Conservation (phyloP, 2,329 filamentous ascomycete species). For the Sporothrix brasiliensis region DNA sequence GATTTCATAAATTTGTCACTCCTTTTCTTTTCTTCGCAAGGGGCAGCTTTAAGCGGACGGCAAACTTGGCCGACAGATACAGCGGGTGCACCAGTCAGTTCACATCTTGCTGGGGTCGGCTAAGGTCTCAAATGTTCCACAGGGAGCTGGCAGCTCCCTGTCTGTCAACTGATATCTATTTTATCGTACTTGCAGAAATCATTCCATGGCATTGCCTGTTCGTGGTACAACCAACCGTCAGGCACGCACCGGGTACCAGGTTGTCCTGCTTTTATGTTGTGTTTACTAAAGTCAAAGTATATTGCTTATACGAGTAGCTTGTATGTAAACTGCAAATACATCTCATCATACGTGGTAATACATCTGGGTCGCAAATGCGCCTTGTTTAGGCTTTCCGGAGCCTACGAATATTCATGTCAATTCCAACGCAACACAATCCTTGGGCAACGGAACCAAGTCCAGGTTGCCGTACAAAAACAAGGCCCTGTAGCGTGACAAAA, state of each 20-base stretch:
- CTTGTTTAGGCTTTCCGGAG: neutral
- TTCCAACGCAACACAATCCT: neutral
- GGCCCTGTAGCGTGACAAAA: conserved; percentile 2
- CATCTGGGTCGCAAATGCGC: neutral
- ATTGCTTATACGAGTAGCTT: conserved; percentile 10
- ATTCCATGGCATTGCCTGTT: neutral
- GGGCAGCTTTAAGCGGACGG: conserved; percentile 24
- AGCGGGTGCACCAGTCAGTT: too few relatives aligned
- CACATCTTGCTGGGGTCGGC: neutral
- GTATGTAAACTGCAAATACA: neutral
- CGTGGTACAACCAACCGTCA: conserved; percentile 12
- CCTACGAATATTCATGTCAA: neutral
- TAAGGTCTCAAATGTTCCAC: neutral
- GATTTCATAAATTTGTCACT: conserved; percentile 5
- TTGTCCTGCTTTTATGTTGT: neutral
- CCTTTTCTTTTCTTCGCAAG: neutral
- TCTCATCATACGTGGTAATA: too few relatives aligned
- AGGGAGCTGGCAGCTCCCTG: neutral
- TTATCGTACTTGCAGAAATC: neutral
- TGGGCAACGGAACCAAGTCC: conserved; percentile 13
- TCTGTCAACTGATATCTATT: neutral
- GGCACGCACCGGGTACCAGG: neutral
- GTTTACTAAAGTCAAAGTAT: neutral
- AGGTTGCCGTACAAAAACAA: neutral
- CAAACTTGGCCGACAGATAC: neutral